phyloP scores from a whole-genome alignment of 1,139 yeast genomes.

The Lodderomyces jiufengensis region DNA sequence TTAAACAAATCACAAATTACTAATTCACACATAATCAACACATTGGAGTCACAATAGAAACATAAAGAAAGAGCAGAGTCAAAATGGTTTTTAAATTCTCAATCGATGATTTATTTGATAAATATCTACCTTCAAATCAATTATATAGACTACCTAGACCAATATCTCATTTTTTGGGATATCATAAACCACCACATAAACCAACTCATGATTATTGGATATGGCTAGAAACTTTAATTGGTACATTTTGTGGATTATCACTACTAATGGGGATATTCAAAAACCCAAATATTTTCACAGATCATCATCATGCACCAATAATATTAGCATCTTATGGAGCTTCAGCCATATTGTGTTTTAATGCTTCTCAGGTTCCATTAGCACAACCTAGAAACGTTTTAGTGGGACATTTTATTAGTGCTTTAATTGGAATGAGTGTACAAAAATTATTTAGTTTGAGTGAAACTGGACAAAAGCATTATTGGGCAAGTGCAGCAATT shows the following conservation, averaged over 20 bases:
- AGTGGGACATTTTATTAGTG: constrained; percentile 53
- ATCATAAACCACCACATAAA: constrained; percentile 19
- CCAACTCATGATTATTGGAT: constrained; percentile 39
- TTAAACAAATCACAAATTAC: no score
- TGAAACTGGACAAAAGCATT: constrained; percentile 36
- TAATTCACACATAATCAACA: no score
- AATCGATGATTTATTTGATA: constrained; percentile 31
- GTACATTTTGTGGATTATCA: constrained; percentile 52
- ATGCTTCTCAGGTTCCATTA: constrained; percentile 54
- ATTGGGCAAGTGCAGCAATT: constrained; percentile 62
- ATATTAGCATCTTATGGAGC: constrained; percentile 67
- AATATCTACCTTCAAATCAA: constrained; percentile 26
- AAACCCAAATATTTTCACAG: constrained; percentile 37
- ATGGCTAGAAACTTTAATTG: constrained; percentile 47
- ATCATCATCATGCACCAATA: constrained; percentile 43
- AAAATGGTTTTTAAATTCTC: constrained; percentile 42
- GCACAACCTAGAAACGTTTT: constrained; percentile 66
- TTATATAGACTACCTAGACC: constrained; percentile 24
- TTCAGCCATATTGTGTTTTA: constrained; percentile 59
- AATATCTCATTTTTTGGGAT: constrained; percentile 31
- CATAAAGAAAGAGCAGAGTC: no score
- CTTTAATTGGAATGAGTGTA: constrained; percentile 54
- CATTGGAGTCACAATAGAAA: no score
- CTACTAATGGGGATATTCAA: constrained; percentile 50
- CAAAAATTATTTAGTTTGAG: constrained; percentile 51